These are phyloP conservation scores for Magnolia kwangsiensis DNA, from an alignment of 164 flowering plant species.

Conservation along the genomic window DNA sequence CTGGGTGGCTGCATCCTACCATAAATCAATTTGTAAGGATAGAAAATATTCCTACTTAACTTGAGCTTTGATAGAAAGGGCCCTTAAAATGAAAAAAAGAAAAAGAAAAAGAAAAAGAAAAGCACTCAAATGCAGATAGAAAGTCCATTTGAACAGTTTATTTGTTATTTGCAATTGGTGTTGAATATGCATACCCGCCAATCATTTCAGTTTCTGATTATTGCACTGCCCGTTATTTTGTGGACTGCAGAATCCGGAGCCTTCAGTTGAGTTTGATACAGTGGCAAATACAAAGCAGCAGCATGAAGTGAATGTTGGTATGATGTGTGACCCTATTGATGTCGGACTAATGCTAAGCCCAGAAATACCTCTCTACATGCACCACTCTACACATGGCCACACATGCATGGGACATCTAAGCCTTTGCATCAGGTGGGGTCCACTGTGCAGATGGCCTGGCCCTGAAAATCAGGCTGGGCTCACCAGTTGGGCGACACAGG, in stretches of 20 bases:
- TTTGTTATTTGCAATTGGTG: not conserved
- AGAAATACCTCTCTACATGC: not conserved
- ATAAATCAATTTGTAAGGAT: constrained; percentile 83
- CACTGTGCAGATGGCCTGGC: not conserved
- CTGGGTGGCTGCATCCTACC: constrained; percentile 92
- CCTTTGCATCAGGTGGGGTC: not conserved
- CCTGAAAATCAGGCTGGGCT: not conserved
- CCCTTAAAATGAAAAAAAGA: not conserved
- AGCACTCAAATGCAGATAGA: not conserved
- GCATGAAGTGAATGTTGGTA: constrained; percentile 95
- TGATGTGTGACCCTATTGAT: constrained; percentile 14
- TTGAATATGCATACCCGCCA: not conserved
- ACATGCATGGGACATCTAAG: not conserved
- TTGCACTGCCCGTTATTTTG: not conserved
- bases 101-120: too few relatives aligned
- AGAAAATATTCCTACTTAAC: not conserved
- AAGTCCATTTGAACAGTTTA: not conserved
- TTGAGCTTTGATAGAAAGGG: not conserved
- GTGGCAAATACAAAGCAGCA: constrained; percentile 76
- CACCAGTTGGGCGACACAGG: not conserved
- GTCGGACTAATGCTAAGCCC: not conserved
- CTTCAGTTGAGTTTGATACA: constrained; percentile 80
- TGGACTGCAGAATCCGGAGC: constrained; percentile 74
- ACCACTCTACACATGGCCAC: not conserved
- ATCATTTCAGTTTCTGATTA: not conserved